phyloP scores from a whole-genome alignment of 768 basidiomycete genomes.

The Psilocybe sp. region DNA sequence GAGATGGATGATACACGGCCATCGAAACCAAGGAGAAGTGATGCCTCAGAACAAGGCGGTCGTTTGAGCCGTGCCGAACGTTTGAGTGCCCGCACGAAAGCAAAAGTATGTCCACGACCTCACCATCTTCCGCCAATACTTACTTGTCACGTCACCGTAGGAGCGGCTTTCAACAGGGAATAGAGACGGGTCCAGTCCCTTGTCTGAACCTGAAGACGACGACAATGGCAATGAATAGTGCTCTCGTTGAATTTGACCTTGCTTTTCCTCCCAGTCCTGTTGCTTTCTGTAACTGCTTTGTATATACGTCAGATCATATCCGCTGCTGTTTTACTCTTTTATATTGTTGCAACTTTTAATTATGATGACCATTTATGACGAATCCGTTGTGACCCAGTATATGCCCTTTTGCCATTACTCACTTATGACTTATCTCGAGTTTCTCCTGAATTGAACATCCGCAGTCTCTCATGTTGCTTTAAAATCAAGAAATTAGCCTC shows the following conservation, averaged over 20 bases:
- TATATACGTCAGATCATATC: constrained; percentile 13
- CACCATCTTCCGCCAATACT: too few species aligned
- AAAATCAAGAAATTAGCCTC: too few species aligned
- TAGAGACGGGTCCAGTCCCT: constrained; percentile 10
- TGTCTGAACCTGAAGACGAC: constrained; percentile 8
- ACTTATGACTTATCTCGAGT: too few species aligned
- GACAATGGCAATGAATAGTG: constrained; percentile 2
- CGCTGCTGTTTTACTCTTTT: constrained; percentile 6
- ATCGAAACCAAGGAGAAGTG: constrained; percentile 20
- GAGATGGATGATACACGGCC: constrained; percentile 32
- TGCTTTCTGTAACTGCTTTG: constrained; percentile 10
- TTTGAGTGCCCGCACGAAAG: constrained; percentile 21
- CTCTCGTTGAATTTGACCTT: not conserved
- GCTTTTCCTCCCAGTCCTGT: not conserved
- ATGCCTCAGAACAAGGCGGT: constrained; percentile 24
- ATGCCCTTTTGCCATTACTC: too few species aligned
- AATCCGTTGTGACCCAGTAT: too few species aligned
- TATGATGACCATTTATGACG: not conserved
- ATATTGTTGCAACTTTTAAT: constrained; percentile 1
- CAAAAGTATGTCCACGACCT: constrained; percentile 15
- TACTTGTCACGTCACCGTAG: not conserved
- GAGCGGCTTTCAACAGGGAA: constrained; percentile 11
- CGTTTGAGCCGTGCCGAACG: constrained; percentile 19
- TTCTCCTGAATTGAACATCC: too few species aligned
- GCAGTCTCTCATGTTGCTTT: not conserved